Percentiles rank a stretch among this genome's conserved stretches.
Conservation (phyloP, 2,329 filamentous ascomycete genomes). For the Beauveria bassiana region DNA sequence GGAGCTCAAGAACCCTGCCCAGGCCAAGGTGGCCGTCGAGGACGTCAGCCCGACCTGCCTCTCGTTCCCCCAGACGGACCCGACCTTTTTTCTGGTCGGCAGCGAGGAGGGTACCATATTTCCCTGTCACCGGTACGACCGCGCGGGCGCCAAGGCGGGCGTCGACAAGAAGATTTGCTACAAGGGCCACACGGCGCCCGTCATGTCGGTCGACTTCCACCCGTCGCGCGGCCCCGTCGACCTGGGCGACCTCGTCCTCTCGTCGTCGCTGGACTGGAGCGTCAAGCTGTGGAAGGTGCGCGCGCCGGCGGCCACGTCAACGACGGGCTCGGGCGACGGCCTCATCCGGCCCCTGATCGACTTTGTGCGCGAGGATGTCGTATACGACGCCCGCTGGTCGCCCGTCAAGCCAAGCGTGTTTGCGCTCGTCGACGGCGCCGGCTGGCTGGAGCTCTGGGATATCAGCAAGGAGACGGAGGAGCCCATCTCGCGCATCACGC, state of each 20-base stretch:
- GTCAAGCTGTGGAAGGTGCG: constrained; percentile 96
- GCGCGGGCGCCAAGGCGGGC: constrained; percentile 92
- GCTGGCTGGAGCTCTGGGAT: constrained; percentile 91
- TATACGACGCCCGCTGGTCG: constrained; percentile 95
- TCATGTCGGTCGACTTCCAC: constrained; percentile 95
- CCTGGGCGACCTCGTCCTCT: constrained; percentile 85
- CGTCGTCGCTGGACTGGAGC: constrained; percentile 91
- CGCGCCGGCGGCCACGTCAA: constrained; percentile 65
- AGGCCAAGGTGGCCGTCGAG: constrained; percentile 70
- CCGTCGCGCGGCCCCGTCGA: constrained; percentile 87
- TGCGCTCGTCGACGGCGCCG: constrained; percentile 86
- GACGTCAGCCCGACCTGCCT: constrained; percentile 92
- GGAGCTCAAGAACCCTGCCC: constrained; percentile 75
- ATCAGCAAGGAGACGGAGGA: constrained; percentile 88
- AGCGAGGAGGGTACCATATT: constrained; percentile 96
- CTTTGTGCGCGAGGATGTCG: constrained; percentile 87
- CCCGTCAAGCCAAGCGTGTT: constrained; percentile 92
- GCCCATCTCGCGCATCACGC: constrained; percentile 72
- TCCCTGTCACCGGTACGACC: constrained; percentile 93
- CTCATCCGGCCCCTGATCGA: constrained; percentile 71
- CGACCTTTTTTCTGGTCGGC: constrained; percentile 94
- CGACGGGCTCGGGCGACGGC: constrained; percentile 43
- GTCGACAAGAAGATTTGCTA: constrained; percentile 87
- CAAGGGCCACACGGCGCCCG: constrained; percentile 81
- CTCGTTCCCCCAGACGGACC: constrained; percentile 89